Evolutionary conservation across 1,284 basidiomycete species (phyloP), one percentile per base, ranked within the genome.

Genomic region (Ustilago loliicola): DNA sequence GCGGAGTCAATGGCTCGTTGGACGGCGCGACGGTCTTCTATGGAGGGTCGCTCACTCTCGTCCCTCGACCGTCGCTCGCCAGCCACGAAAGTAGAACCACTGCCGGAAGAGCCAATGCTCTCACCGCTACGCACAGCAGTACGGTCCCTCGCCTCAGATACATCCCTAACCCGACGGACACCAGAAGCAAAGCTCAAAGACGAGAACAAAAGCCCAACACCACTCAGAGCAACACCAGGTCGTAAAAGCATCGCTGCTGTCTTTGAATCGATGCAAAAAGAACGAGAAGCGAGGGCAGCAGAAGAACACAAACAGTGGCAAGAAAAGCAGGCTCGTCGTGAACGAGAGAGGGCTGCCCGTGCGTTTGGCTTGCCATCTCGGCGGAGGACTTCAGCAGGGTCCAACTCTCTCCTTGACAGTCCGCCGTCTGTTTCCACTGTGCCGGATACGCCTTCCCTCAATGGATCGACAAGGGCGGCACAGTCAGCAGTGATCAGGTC

Each of bases 251-350:
- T 78, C n/a, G 76, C 76, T 2, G 72, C 72, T 4, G 68, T 78
- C 0, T 78, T 78, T 48, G 76, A 78, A 36, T 68, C 68, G 30
- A 74, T 78, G 76, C 72, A 78, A 34, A 66, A 72, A 50, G 72
- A 78, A 38, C 63, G 76, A 13, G 72, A 78, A 30, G 56, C 57
- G 5, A 57, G 72, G 0, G 72, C 67, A 1, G 65, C 61, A 1
- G 76, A 79, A 40, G 69, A 76, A 40, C 62, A 67, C 27, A 61
- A 36, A 38, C 69, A 63, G 42, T 73, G 67, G 66, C 64, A 77
- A 48, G 68, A 77, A 51, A 76, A 78, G 57, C 65, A 71, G 51
- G 69, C 62, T 1, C 29, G 59, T 29, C 29, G 70, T 3, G 75
- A 81, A 53, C 67, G 75, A 23, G 66, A 81, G 47, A 64, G 77